phyloP scores from a whole-genome alignment of 176 grass and related monocot genomes.

The Puccinellia tenuiflora region DNA sequence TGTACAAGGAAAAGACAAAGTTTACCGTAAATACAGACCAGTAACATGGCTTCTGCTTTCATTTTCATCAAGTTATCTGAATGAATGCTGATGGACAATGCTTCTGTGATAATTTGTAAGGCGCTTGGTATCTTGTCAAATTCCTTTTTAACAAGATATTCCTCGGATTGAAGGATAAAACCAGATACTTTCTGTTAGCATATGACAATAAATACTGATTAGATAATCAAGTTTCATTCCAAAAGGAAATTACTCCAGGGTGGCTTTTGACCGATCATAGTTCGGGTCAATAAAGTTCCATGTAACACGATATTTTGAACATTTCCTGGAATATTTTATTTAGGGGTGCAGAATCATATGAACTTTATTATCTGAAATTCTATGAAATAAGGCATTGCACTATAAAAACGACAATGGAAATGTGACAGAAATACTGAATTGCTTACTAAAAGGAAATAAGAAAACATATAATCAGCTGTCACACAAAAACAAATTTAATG shows the following conservation, averaged over 20 bases:
- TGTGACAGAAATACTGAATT: background rate
- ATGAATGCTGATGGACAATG: conserved; percentile 49
- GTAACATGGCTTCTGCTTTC: conserved; percentile 86
- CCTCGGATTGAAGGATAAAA: conserved; percentile 54
- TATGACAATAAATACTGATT: conserved; percentile 16
- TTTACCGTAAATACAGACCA: conserved; percentile 69
- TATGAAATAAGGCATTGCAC: conserved; percentile 13
- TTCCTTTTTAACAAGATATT: conserved; percentile 44
- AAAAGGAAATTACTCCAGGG: background rate
- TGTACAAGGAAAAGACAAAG: conserved; percentile 32
- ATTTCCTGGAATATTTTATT: conserved; percentile 4
- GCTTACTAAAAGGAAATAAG: background rate
- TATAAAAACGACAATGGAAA: background rate
- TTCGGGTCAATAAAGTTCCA: conserved; percentile 6
- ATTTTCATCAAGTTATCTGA: conserved; percentile 83
- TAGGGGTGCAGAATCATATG: background rate
- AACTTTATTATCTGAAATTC: background rate
- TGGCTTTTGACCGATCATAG: background rate
- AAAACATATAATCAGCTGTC: conserved; percentile 1
- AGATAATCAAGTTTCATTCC: conserved; percentile 3
- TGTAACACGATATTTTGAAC: background rate
- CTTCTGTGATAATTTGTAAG: conserved; percentile 73
- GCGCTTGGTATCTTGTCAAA: conserved; percentile 48
- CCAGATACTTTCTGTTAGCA: conserved; percentile 56
- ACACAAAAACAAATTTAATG: conserved; percentile 3